A percentile compares a stretch with the other conserved stretches of the same genome.
Conservation (phyloP, 257 asterid species). For the Solanum pimpinellifolium region DNA sequence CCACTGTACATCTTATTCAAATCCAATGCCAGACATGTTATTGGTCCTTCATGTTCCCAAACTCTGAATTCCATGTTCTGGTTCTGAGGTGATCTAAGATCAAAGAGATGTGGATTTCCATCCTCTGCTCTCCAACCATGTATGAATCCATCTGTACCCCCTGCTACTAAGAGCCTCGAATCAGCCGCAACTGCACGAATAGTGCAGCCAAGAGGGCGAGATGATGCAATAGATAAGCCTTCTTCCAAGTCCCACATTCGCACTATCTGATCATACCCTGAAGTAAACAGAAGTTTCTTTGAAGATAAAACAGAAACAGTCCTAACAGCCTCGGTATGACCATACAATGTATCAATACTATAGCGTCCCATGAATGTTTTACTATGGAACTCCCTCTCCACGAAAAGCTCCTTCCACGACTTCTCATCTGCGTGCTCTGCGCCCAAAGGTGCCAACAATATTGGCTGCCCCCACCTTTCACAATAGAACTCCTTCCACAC, state of each 20-base stretch:
- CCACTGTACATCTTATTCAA: constrained; percentile 70
- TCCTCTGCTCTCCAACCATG: constrained; percentile 93
- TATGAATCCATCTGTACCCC: constrained; percentile 91
- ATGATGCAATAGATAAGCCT: constrained; percentile 69
- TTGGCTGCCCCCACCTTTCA: constrained; percentile 90
- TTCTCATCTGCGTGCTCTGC: constrained; percentile 40
- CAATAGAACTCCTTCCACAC: constrained; percentile 86
- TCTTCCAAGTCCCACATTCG: constrained; percentile 97
- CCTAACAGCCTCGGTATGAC: constrained; percentile 88
- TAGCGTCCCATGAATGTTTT: constrained; percentile 79
- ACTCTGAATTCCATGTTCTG: constrained; percentile 56
- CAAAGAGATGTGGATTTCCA: constrained; percentile 68
- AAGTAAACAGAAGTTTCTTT: constrained; percentile 71
- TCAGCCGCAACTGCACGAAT: constrained; percentile 93
- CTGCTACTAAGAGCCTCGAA: constrained; percentile 67
- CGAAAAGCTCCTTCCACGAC: constrained; percentile 84
- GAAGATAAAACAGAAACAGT: constrained; percentile 64
- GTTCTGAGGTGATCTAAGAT: constrained; percentile 43
- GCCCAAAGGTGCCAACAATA: constrained; percentile 21
- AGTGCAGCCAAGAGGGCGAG: constrained; percentile 85
- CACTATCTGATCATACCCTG: constrained; percentile 89
- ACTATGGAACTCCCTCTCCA: constrained; percentile 88
- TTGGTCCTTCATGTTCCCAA: constrained; percentile 91
- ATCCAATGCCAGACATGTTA: constrained; percentile 87
- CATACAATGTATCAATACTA: constrained; percentile 62